Conservation (phyloP, 345 rosid species). For the Salix dunnii region DNA sequence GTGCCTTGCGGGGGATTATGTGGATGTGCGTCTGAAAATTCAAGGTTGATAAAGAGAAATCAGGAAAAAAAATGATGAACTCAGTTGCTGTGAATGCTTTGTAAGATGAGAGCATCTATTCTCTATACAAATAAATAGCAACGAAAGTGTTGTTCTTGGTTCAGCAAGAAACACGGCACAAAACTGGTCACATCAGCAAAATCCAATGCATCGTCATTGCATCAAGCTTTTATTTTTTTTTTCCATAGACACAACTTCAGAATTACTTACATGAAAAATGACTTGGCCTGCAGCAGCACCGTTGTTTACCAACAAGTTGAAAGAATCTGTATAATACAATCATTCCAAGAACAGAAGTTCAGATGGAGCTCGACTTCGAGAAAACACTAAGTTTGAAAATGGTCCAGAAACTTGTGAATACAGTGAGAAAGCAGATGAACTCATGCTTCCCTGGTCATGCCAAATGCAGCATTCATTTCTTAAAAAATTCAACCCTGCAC, state of each 20-base stretch:
- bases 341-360: not conserved
- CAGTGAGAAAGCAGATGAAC: too few relatives aligned
- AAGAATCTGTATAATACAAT: slow-evolving; percentile 60
- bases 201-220: not conserved
- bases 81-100: not conserved
- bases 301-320: slow-evolving; percentile 85
- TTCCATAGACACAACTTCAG: not conserved
- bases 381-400: too few relatives aligned
- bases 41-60: slow-evolving; percentile 2
- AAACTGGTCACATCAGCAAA: not conserved
- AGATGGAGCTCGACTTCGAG: not conserved
- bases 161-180: not conserved
- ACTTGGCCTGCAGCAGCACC: slow-evolving; percentile 98
- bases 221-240: not conserved
- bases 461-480: too few relatives aligned
- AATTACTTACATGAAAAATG: slow-evolving; percentile 70
- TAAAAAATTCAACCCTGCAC: too few relatives aligned
- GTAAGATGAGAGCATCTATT: too few relatives aligned
- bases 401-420: too few relatives aligned
- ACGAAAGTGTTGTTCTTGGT: too few relatives aligned
- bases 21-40: slow-evolving; percentile 84
- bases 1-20: slow-evolving; percentile 80
- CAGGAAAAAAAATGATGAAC: not conserved
- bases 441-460: too few relatives aligned
- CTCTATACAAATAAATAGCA: too few relatives aligned